Evolutionary conservation across 2,329 filamentous ascomycete species (phyloP), one percentile per base, ranked within the genome.

Genomic region (Emergomyces orientalis): DNA sequence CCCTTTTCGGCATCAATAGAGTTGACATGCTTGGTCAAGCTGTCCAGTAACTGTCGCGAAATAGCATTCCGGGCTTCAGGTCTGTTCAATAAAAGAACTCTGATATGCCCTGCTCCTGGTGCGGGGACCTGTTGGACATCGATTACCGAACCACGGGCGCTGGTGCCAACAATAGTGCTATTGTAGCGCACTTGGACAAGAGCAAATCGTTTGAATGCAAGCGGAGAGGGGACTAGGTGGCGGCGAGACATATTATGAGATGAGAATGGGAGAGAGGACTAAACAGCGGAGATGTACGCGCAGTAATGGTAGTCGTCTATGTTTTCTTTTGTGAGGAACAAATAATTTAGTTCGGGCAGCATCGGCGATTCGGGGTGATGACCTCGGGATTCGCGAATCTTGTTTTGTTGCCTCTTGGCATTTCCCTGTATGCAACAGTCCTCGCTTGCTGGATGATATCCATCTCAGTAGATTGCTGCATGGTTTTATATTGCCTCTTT

Each of bases 41-140:
- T 83, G 3, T 84, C 77, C 60, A 99, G 83, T 45, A 99, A 82
- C 63, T 87, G 85, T 63, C 81, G 83, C 0, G 92, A 97, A 72
- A 99, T 89, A 68, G 94, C 94, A 76, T 99, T 99, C 71, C 93
- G 89, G 43, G 92, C 88, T 9, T 84, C 76, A 0, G 91, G 91
- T 3, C 91, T 84, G 78, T 97, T 94, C 68, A 99, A 84, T 65
- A 93, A 88, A 63, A 97, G 85, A 67, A 97, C 83, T 64, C 91
- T 88, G 76, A 97, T 94, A 78, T 88, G 88, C 67, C 93, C 94
- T 22, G 85, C 85, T 71, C 88, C 85, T 0, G 91, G 87, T 2
- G 91, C 89, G 52, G 89, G 88, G 58, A 96, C 78, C 75, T 88
- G 86, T 65, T 85, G 87, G 67, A 90, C 83, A 71, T 87, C 86